These are phyloP conservation scores for Tubosaeta brunneosetosa DNA, from an alignment of 768 basidiomycete species.

Conservation along the genomic window DNA sequence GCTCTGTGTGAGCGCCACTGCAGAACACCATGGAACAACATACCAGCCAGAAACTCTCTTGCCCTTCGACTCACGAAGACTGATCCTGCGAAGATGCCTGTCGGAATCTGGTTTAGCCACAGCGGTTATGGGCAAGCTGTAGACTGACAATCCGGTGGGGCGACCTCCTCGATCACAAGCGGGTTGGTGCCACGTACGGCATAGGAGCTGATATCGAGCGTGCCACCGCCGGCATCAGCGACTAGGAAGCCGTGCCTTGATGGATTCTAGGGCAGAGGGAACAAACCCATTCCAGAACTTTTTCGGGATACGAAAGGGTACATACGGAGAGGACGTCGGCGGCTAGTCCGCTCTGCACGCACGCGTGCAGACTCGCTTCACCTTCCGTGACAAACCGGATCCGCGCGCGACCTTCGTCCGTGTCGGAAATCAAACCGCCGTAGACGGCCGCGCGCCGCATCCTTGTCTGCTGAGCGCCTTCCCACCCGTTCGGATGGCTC, in stretches of 20 bases:
- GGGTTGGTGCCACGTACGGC: constrained; percentile 66
- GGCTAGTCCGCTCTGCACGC: constrained; percentile 72
- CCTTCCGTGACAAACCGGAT: constrained; percentile 82
- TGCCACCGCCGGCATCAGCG: constrained; percentile 78
- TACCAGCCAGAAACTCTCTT: constrained; percentile 67
- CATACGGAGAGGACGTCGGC: constrained; percentile 70
- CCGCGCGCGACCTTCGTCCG: constrained; percentile 64
- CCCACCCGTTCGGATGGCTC: constrained; percentile 82
- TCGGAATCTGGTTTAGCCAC: constrained; percentile 7
- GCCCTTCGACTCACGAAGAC: constrained; percentile 78
- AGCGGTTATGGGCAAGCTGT: neutral
- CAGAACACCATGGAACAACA: neutral
- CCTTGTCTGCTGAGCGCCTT: constrained; percentile 67
- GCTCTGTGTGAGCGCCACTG: constrained; percentile 5
- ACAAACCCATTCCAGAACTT: neutral
- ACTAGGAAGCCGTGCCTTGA: constrained; percentile 76
- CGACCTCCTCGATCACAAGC: constrained; percentile 77
- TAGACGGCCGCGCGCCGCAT: constrained; percentile 72
- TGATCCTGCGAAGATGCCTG: constrained; percentile 77
- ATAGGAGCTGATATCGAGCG: constrained; percentile 77
- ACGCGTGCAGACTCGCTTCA: constrained; percentile 79
- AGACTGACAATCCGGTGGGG: constrained; percentile 70
- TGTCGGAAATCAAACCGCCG: constrained; percentile 70
- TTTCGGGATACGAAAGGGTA: constrained; percentile 6
- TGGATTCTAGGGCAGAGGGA: constrained; percentile 46